Evolutionary conservation across 2,329 filamentous ascomycete genomes (phyloP).

Genomic region (Zymoseptoria crescenta): DNA sequence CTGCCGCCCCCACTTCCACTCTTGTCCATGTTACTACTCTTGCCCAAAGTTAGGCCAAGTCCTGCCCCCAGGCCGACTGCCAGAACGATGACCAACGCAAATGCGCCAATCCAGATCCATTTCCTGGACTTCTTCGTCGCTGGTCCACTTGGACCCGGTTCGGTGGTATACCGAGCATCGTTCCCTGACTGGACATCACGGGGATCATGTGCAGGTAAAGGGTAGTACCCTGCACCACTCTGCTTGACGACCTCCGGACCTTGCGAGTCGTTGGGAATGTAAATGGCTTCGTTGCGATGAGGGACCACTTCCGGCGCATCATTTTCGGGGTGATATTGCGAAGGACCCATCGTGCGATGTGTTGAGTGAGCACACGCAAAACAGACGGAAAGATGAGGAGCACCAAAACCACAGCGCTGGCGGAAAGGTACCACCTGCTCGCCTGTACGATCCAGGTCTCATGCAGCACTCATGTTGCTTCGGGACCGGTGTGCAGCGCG

Average conservation of each 20-base stretch:
- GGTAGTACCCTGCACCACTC: neutral
- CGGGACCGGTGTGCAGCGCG: neutral
- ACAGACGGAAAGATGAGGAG: neutral
- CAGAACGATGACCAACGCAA: slow-evolving; percentile 1
- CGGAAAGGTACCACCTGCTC: too few relatives aligned
- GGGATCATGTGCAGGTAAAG: neutral
- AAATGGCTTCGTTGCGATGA: neutral
- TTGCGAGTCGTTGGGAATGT: slow-evolving; percentile 1
- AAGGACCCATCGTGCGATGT: neutral
- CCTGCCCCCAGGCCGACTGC: slow-evolving; percentile 8
- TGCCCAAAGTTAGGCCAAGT: slow-evolving; percentile 3
- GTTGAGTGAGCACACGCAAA: neutral
- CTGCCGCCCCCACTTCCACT: neutral
- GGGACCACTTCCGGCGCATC: slow-evolving; percentile 1
- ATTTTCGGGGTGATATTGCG: neutral
- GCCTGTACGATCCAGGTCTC: neutral
- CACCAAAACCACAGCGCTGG: neutral
- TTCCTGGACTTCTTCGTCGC: neutral
- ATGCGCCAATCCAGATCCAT: slow-evolving; percentile 6
- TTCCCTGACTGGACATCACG: neutral
- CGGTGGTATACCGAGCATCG: neutral
- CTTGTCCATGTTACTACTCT: neutral
- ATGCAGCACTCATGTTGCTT: neutral
- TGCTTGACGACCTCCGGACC: neutral
- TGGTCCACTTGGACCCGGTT: neutral